These are phyloP conservation scores for Fraxinus sp. DNA, from an alignment of 305 asterid genomes.

Conservation along the genomic window DNA sequence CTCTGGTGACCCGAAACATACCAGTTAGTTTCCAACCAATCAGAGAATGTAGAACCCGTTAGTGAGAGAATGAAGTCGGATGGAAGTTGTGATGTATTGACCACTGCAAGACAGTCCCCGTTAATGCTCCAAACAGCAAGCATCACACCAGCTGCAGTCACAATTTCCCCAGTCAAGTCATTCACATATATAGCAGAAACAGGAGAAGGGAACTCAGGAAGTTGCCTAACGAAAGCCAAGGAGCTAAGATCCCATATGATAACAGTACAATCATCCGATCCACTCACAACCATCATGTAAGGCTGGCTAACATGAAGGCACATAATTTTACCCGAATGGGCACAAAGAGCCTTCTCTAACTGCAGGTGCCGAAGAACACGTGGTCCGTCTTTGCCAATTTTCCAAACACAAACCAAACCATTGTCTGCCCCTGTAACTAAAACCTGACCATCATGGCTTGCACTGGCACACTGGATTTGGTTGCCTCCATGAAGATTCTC, in stretches of 20 bases:
- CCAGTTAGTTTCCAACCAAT: slow-evolving; percentile 85
- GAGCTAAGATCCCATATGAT: slow-evolving; percentile 97
- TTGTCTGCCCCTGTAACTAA: slow-evolving; percentile 96
- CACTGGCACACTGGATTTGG: slow-evolving; percentile 90
- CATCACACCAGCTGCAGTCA: slow-evolving; percentile 91
- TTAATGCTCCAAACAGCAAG: slow-evolving; percentile 95
- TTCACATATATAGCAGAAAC: slow-evolving; percentile 81
- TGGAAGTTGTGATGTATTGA: slow-evolving; percentile 95
- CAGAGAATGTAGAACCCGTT: slow-evolving; percentile 73
- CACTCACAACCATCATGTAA: slow-evolving; percentile 94
- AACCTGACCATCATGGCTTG: slow-evolving; percentile 83
- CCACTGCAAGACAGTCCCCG: slow-evolving; percentile 92
- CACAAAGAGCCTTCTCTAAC: slow-evolving; percentile 81
- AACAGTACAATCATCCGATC: slow-evolving; percentile 90
- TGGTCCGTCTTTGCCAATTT: slow-evolving; percentile 70
- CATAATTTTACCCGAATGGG: slow-evolving; percentile 79
- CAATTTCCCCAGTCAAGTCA: slow-evolving; percentile 84
- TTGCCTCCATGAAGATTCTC: slow-evolving; percentile 96
- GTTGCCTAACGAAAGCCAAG: slow-evolving; percentile 76
- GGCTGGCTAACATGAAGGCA: slow-evolving; percentile 94
- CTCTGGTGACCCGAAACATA: slow-evolving; percentile 96
- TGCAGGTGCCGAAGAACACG: slow-evolving; percentile 58
- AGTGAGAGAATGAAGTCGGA: slow-evolving; percentile 84
- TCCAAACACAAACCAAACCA: slow-evolving; percentile 83
- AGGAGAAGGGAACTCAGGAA: slow-evolving; percentile 84